A percentile compares a stretch with the other conserved stretches of the same genome.
Evolutionary conservation across 176 grass and related monocot species (phyloP).

Genomic region (Aechmea fasciata): DNA sequence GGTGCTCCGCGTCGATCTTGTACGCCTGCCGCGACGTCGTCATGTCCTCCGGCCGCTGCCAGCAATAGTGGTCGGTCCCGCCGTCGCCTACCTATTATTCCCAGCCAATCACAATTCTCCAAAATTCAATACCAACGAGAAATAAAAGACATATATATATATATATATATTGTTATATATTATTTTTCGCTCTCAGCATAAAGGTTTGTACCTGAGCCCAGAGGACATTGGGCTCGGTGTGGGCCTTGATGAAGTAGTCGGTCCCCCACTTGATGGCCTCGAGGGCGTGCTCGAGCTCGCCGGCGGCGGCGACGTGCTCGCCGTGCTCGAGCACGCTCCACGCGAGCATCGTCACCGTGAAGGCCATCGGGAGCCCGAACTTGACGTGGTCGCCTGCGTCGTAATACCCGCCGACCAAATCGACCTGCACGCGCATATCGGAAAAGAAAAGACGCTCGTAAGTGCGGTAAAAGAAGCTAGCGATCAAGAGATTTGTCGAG

Average conservation of each 20-base stretch:
- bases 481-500: neutral
- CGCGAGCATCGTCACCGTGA: constrained; percentile 80
- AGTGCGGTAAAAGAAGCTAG: neutral
- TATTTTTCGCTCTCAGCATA: too few relatives aligned
- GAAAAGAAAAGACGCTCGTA: neutral
- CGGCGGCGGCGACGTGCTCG: constrained; percentile 42
- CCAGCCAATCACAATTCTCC: too few relatives aligned
- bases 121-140: too few relatives aligned
- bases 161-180: too few relatives aligned
- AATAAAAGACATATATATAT: too few relatives aligned
- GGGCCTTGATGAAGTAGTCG: constrained; percentile 87
- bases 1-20: constrained; percentile 54
- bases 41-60: constrained; percentile 37
- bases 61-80: constrained; percentile 29
- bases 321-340: constrained; percentile 69
- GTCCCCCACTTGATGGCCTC: constrained; percentile 83
- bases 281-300: constrained; percentile 50
- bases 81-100: constrained; percentile 23
- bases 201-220: constrained; percentile 57
- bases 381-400: constrained; percentile 95
- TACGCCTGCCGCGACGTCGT: constrained; percentile 53
- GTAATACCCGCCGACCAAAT: constrained; percentile 81
- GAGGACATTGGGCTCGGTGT: constrained; percentile 53
- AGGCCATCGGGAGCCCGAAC: constrained; percentile 81
- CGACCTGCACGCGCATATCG: constrained; percentile 31